Conservation (phyloP, 345 rosid species). For the Salix caprea region DNA sequence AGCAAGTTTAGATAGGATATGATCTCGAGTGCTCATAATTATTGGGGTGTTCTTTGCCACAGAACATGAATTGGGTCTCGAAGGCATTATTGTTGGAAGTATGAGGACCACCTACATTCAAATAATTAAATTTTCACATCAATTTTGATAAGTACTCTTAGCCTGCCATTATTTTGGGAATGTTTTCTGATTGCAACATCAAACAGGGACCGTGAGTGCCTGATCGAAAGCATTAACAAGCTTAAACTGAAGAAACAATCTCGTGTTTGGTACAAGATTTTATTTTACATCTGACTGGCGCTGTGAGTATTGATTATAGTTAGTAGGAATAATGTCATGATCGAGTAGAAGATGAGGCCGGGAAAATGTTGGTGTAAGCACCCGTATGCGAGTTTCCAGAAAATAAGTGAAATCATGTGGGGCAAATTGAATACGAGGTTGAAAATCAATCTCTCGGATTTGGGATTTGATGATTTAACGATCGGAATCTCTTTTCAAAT, state of each 20-base stretch:
- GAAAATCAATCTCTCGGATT: no score
- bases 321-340: no score
- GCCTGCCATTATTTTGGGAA: background rate
- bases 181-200: conserved; percentile 1
- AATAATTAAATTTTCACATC: background rate
- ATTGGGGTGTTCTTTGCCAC: conserved; percentile 5
- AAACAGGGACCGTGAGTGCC: conserved; percentile 2
- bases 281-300: no score
- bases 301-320: no score
- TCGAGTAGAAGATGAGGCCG: no score
- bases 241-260: background rate
- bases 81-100: background rate
- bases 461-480: no score
- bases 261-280: no score
- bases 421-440: no score
- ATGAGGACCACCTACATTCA: conserved; percentile 3
- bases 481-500: no score
- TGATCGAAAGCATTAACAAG: background rate
- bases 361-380: no score
- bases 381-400: no score
- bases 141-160: background rate
- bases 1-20: background rate
- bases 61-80: conserved; percentile 8
- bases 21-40: background rate
- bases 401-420: no score